A percentile compares a stretch with the other conserved stretches of the same genome.
Conservation (phyloP, 805 yeast genomes). For the Metschnikowia similis region DNA sequence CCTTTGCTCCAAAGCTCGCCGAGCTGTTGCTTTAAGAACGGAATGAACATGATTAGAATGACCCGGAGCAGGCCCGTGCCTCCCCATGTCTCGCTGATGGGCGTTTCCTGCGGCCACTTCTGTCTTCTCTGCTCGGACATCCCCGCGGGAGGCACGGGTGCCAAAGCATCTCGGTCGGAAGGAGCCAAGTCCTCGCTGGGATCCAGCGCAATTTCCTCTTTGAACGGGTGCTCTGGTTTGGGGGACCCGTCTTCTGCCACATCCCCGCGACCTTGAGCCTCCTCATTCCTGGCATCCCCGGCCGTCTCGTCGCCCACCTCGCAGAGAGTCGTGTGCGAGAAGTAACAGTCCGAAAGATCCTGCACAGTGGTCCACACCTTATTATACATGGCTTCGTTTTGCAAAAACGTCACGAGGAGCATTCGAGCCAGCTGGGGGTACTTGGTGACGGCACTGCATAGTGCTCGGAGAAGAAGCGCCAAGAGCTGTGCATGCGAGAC, state of each 20-base stretch:
- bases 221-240: background rate
- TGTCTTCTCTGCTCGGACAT: constrained; percentile 56
- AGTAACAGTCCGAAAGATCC: constrained; percentile 1
- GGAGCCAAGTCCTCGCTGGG: constrained; percentile 14
- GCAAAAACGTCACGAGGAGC: constrained; percentile 47
- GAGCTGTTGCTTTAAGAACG: constrained; percentile 27
- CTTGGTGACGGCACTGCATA: constrained; percentile 50
- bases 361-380: constrained; percentile 23
- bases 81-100: constrained; percentile 52
- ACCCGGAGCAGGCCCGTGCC: constrained; percentile 48
- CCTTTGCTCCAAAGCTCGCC: constrained; percentile 24
- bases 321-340: background rate
- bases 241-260: background rate
- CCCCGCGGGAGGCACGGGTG: constrained; percentile 54
- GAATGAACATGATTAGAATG: constrained; percentile 38
- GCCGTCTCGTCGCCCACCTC: background rate
- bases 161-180: constrained; percentile 24
- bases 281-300: background rate
- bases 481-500: constrained; percentile 50
- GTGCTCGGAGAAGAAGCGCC: constrained; percentile 54
- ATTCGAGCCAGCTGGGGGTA: constrained; percentile 50
- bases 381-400: constrained; percentile 36
- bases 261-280: background rate
- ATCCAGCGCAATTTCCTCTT: background rate
- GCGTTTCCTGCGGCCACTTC: constrained; percentile 48